These are phyloP conservation scores for Thymus quinquecostatus DNA, from an alignment of 257 asterid genomes.

Conservation along the genomic window DNA sequence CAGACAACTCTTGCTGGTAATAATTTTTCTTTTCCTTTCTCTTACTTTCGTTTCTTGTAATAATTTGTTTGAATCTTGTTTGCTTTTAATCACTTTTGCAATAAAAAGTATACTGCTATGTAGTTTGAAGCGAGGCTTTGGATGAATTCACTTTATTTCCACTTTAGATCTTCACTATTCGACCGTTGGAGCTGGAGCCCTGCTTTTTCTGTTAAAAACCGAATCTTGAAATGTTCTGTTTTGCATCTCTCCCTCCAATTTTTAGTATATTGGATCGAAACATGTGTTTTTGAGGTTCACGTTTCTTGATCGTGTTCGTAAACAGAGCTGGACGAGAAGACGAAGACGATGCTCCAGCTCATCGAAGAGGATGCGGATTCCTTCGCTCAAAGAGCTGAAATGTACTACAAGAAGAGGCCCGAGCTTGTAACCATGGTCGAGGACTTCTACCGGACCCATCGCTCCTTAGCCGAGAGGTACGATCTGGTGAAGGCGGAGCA, in stretches of 20 bases:
- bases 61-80: not conserved
- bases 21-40: not conserved
- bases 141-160: conserved; percentile 17
- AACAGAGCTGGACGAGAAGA: conserved; percentile 74
- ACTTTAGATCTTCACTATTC: conserved; percentile 27
- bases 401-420: conserved; percentile 88
- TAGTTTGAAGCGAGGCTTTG: conserved; percentile 11
- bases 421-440: conserved; percentile 80
- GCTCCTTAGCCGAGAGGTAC: conserved; percentile 69
- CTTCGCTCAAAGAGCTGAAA: conserved; percentile 84
- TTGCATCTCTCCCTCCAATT: not conserved
- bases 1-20: conserved; percentile 79
- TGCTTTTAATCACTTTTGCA: not conserved
- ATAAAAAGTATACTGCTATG: not conserved
- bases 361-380: conserved; percentile 91
- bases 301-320: not conserved
- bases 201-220: not conserved
- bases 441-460: conserved; percentile 75
- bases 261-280: conserved; percentile 1
- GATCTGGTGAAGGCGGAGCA: conserved; percentile 68
- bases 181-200: conserved; percentile 46
- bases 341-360: conserved; percentile 65
- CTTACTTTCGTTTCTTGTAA: not conserved
- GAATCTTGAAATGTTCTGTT: conserved; percentile 30
- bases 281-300: not conserved